phyloP scores from a whole-genome alignment of 2,329 filamentous ascomycete species.

The Penicillium sp. region DNA sequence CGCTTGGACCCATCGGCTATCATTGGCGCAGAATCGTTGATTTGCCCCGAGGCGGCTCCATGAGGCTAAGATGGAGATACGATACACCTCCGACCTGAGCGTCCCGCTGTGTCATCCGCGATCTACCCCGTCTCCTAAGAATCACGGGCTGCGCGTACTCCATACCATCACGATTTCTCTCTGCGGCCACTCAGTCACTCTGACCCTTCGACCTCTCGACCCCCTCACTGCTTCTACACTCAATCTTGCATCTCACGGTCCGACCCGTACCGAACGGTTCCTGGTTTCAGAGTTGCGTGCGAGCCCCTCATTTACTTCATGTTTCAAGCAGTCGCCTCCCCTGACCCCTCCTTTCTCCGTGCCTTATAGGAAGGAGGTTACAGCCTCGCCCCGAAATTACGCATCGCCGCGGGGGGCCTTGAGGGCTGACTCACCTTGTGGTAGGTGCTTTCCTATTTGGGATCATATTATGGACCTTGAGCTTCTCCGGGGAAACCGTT shows the following conservation, averaged over 20 bases:
- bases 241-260: not conserved
- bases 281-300: not conserved
- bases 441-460: slow-evolving; percentile 10
- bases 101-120: not conserved
- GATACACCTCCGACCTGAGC: not conserved
- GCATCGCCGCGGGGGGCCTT: not conserved
- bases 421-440: slow-evolving; percentile 5
- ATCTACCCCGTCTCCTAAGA: too few species aligned
- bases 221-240: not conserved
- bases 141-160: too few species aligned
- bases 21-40: not conserved
- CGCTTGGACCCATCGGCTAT: not conserved
- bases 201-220: not conserved
- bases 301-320: not conserved
- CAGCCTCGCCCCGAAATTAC: not conserved
- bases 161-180: too few species aligned
- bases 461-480: not conserved
- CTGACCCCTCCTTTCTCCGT: not conserved
- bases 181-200: not conserved
- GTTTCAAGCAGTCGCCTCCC: not conserved
- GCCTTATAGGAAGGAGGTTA: not conserved
- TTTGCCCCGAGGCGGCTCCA: not conserved
- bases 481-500: slow-evolving; percentile 1
- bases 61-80: not conserved
- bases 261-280: not conserved